A percentile compares a stretch with the other conserved stretches of the same genome.
Evolutionary conservation across 75 land plant genomes (phyloP).

Genomic region (Cunninghamia lanceolata): DNA sequence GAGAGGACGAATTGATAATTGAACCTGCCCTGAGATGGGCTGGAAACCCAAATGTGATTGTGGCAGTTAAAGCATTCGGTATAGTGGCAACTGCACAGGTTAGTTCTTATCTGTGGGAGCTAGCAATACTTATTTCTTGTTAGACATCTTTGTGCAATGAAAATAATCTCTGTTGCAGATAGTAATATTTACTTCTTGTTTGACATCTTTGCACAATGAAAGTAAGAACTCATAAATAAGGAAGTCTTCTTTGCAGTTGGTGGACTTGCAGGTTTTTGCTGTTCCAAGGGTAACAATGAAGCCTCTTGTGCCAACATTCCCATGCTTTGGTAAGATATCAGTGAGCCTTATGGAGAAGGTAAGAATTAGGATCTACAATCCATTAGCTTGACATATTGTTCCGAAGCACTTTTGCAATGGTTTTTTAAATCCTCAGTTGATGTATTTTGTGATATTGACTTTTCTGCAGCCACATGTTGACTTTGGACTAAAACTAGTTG

Average conservation of each 20-base stretch:
- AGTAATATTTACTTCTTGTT: background rate
- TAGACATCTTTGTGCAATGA: background rate
- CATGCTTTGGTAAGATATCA: conserved; percentile 66
- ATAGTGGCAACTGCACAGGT: conserved; percentile 72
- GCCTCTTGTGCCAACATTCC: conserved; percentile 79
- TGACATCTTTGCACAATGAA: background rate
- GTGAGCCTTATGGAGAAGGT: conserved; percentile 86
- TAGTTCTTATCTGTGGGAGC: conserved; percentile 8
- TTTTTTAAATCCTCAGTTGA: conserved; percentile 6
- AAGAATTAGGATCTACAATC: background rate
- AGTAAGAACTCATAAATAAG: background rate
- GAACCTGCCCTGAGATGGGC: conserved; percentile 88
- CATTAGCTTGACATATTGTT: background rate
- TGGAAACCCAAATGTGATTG: conserved; percentile 79
- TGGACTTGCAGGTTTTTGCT: conserved; percentile 71
- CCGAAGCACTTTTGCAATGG: background rate
- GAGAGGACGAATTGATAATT: conserved; percentile 81
- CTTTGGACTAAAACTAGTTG: conserved; percentile 85
- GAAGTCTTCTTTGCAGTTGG: conserved; percentile 39
- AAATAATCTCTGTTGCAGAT: background rate
- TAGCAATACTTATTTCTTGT: background rate
- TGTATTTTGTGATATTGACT: background rate
- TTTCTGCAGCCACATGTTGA: conserved; percentile 80
- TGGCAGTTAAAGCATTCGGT: conserved; percentile 57
- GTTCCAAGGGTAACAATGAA: conserved; percentile 62